Base-by-base conservation (phyloP, 1,284 basidiomycete species). In the Omphalotus olearius region DNA sequence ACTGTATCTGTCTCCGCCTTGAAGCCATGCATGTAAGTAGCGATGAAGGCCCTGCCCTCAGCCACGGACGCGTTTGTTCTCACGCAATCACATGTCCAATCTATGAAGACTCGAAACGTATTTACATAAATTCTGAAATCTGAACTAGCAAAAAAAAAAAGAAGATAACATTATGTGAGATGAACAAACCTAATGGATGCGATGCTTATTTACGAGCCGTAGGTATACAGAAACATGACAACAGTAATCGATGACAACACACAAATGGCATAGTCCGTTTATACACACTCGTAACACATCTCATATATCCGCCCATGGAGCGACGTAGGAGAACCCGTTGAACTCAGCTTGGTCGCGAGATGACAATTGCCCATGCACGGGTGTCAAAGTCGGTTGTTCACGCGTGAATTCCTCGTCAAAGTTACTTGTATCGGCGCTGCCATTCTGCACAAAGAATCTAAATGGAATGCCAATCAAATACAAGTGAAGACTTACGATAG, bases 341-440 rank as follows among this genome's bases (percentile, higher is more conserved):
- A 98, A 98, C 70, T 97, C 94, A 57, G 86, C 81, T 71, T 99
- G 97, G 65, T 99, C 95, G 57, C 88, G 85, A 38, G 88, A 69
- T n/a, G 91, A 91, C 57, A 99, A 72, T 59, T 98, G 93, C 28
- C 91, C 91, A 64, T 99, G 95, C 25, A 99, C 97, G 6, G 97
- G 97, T 2, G 97, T 99, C 60, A 99, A 74, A 13, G 95, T 99
- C 4, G 97, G 97, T 66, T 98, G 92, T 68, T 99, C 97, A 56
- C 82, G 79, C 39, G 97, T 99, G 66, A 98, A 98, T 69, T 99
- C 97, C 64, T 94, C 87, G 69, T 98, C 93, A 71, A 98, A 97
- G 73, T 96, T 93, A 64, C 84, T 87, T 45, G 83, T 89, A 69
- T 89, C 87, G 38, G 87, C 87, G 59, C 80, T 86, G 57, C 88